phyloP scores from a whole-genome alignment of 805 yeast genomes.

The Ogataea nitratoaversa region DNA sequence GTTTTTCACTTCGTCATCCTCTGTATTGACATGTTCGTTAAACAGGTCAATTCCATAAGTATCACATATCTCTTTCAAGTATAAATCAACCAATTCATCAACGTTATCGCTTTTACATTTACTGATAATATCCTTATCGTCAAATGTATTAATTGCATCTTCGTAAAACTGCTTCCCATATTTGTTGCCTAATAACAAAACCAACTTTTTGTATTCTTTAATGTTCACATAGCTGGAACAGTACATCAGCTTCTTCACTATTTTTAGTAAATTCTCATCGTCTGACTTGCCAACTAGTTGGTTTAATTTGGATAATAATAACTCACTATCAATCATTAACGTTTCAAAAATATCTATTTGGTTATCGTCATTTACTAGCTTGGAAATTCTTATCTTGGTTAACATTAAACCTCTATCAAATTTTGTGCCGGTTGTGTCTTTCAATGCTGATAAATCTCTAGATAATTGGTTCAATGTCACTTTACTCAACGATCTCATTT shows the following conservation, averaged over 20 bases:
- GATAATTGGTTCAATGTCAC: conserved; percentile 18
- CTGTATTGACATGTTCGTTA: conserved; percentile 7
- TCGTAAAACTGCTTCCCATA: conserved; percentile 24
- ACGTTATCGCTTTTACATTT: conserved; percentile 27
- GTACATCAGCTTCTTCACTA: conserved; percentile 17
- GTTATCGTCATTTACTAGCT: conserved; percentile 23
- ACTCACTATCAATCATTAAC: conserved; percentile 20
- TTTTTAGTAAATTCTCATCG: conserved; percentile 13
- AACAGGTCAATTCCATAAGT: conserved; percentile 26
- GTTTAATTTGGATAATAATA: conserved; percentile 19
- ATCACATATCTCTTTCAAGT: conserved; percentile 27
- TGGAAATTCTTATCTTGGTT: conserved; percentile 17
- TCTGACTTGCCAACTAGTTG: conserved; percentile 12
- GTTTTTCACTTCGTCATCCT: background rate
- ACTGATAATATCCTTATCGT: conserved; percentile 14
- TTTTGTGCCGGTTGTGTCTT: conserved; percentile 5
- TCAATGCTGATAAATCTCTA: conserved; percentile 15
- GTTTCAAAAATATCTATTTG: conserved; percentile 21
- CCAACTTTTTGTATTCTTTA: conserved; percentile 23
- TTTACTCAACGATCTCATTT: conserved; percentile 24
- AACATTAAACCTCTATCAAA: conserved; percentile 22
- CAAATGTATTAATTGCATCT: conserved; percentile 11
- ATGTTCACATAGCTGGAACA: conserved; percentile 16
- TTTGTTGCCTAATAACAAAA: conserved; percentile 17
- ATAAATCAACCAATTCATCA: conserved; percentile 22